Evolutionary conservation across 345 rosid genomes (phyloP).

Genomic region (Passiflora organensis): DNA sequence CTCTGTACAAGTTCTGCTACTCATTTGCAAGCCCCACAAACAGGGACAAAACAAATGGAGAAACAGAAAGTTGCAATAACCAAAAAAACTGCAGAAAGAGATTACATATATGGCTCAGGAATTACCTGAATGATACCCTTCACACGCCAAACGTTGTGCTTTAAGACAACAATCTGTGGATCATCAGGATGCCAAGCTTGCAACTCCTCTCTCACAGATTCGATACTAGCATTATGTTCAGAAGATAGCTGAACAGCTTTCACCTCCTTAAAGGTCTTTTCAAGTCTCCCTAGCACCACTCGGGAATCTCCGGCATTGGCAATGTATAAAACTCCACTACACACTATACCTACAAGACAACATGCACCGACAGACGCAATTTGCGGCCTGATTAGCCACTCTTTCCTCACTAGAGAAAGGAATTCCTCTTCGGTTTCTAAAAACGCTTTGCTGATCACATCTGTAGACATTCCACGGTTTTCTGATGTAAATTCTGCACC

Average conservation of each 20-base stretch:
- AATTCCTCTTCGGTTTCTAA: constrained; percentile 88
- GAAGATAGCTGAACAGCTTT: constrained; percentile 80
- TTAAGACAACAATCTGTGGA: constrained; percentile 84
- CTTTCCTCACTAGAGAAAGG: constrained; percentile 60
- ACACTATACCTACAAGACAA: constrained; percentile 82
- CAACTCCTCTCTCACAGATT: constrained; percentile 90
- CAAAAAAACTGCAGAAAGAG: no score
- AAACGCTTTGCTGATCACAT: constrained; percentile 75
- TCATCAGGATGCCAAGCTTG: constrained; percentile 86
- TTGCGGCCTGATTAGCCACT: constrained; percentile 69
- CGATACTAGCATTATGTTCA: constrained; percentile 85
- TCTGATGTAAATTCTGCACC: constrained; percentile 84
- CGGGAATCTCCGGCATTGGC: constrained; percentile 98
- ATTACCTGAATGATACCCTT: constrained; percentile 92
- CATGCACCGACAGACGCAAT: constrained; percentile 95
- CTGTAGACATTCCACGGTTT: constrained; percentile 74
- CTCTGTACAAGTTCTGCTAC: no score
- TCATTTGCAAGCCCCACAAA: background rate
- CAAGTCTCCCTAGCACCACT: constrained; percentile 68
- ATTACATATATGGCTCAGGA: background rate
- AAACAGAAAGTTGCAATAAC: no score
- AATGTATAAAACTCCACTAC: constrained; percentile 67
- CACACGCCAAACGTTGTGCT: constrained; percentile 95
- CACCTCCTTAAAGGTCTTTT: constrained; percentile 44
- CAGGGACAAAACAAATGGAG: background rate